Base-by-base conservation (phyloP, 768 basidiomycete genomes). In the Boletus insuetus region DNA sequence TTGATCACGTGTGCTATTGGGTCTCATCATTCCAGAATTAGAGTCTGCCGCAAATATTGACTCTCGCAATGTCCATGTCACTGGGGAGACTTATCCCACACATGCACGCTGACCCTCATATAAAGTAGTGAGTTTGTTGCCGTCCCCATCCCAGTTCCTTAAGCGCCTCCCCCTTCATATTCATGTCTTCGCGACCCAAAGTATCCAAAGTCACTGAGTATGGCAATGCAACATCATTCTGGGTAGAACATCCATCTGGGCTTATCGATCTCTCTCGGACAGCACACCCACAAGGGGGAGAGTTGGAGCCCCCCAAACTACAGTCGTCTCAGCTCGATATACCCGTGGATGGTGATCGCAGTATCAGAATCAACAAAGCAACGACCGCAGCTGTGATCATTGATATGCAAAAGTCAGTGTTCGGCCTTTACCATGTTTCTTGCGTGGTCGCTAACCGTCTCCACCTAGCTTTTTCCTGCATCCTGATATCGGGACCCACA, bases 361-460 rank as follows among this genome's bases (percentile, higher is more conserved):
- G 69, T 19, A 68, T 86, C 45, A 74, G 85, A 47, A 69, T 86
- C 26, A 74, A 81, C 60, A 76, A 74, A 34, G 69, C 76, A 31
- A 68, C 73, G 46, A 80, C 77, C 17, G 86, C 85, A 11, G 68
- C 82, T 51, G 79, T 86, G n/a, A 74, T 87, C 19, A 77, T 87
- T 48, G 86, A 87, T 62, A 87, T 88, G 87, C 86, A 87, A 66
- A 88, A 87, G 86, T 86, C 62, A 55, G 76, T 58, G n/a, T 17
- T 37, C 34, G n/a, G 24, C 44, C 45, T 31, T 8, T n/a, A 19
- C 20, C 32, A 10, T 42, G 16, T 26, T 20, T 29, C 8, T 29
- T 60, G 14, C 9, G n/a, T 43, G 14, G 31, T 51, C 44, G 49
- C 6, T 35, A 0, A 35, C 34, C 34, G 14, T 35, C 14, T 2